Evolutionary conservation across 169 alveolate genomes (phyloP).

Genomic region (Plasmodium yoelii): DNA sequence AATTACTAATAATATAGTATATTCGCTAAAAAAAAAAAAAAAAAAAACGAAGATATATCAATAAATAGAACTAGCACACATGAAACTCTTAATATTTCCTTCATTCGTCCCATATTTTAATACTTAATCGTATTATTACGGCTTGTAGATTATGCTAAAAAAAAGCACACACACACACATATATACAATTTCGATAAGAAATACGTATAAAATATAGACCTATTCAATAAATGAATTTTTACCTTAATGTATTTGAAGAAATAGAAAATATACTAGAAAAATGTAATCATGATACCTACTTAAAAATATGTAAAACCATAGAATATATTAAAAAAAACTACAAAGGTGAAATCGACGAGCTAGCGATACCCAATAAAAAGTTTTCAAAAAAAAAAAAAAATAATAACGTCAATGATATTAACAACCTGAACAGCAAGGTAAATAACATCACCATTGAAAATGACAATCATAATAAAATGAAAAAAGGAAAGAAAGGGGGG

Average conservation of each 20-base stretch:
- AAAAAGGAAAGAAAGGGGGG: neutral
- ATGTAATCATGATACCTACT: slow-evolving; percentile 45
- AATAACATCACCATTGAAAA: neutral
- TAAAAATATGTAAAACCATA: slow-evolving; percentile 22
- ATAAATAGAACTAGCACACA: too few relatives aligned
- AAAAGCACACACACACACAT: too few relatives aligned
- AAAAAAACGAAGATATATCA: too few relatives aligned
- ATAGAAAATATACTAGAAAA: slow-evolving; percentile 58
- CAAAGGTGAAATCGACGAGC: slow-evolving; percentile 7
- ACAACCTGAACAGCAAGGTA: neutral
- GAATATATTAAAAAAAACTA: slow-evolving; percentile 51
- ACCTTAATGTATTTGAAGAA: slow-evolving; percentile 51
- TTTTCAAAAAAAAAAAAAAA: slow-evolving; percentile 14
- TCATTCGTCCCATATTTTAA: too few relatives aligned
- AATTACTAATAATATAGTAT: too few relatives aligned
- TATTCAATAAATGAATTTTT: slow-evolving; percentile 26
- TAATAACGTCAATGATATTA: neutral
- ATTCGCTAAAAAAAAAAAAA: too few relatives aligned
- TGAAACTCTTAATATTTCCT: too few relatives aligned
- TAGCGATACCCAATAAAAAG: slow-evolving; percentile 7
- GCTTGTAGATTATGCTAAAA: too few relatives aligned
- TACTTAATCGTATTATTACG: too few relatives aligned
- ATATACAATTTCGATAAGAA: too few relatives aligned
- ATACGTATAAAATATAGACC: neutral
- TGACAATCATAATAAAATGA: neutral